Evolutionary conservation across 148 eudicot genomes (phyloP), one percentile per base, ranked within the genome.

Genomic region (Linanthus parryae): DNA sequence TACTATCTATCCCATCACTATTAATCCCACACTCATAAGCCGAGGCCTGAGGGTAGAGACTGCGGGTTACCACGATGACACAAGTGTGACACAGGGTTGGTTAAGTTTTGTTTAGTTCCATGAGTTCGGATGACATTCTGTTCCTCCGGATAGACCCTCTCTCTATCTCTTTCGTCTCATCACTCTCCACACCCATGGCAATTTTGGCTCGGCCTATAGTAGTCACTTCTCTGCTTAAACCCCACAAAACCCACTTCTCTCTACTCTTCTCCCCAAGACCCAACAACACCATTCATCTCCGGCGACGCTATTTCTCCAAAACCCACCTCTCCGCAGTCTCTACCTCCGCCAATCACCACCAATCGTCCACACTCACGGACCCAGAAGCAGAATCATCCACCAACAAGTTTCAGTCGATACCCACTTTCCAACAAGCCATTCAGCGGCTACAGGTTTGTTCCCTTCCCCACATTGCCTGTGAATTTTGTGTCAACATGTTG

Each of bases 371-470:
- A n/a, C n/a, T n/a, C 5, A 18, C 63, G 0, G 58, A 60, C 7
- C 44, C 63, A 4, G 69, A 34, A 55, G 63, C 75, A 48, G 60
- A 57, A 19, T n/a, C 30, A 37, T 2, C 38, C 26, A 52, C 36
- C 28, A 66, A 72, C 23, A 48, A 66, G 6, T 41, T 73, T 31
- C 2, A 22, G 3, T 14, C 51, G 8, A 63, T 67, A 8, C 98
- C 80, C 37, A 84, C 94, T 65, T 92, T 92, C 42, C 98, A 92
- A 51, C 96, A 92, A 72, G 98, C 98, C 36, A 92, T 92, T 73
- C 98, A 87, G 65, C 73, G 96, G 7, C 90, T 92, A 44, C 98
- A 92, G 96, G 96, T 92, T 57, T 24, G 23, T n/a, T 15, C n/a
- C 10, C 34, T 21, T 9, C 20, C 31, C 35, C 5, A 3, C 42